Base-by-base conservation (phyloP, 1,284 basidiomycete genomes). In the Ustilago shanxiensis region DNA sequence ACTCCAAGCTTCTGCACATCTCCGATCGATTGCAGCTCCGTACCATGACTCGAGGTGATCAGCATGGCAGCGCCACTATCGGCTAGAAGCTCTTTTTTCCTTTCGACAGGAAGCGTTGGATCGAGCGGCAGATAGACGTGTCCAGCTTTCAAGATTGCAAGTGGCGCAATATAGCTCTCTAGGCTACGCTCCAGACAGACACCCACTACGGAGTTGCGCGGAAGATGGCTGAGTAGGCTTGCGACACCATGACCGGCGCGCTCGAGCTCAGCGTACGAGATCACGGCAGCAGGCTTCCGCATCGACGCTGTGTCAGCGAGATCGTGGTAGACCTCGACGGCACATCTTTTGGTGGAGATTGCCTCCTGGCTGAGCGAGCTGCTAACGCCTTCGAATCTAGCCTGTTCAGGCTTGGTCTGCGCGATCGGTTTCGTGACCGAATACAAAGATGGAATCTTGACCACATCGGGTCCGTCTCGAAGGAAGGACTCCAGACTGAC, bases 101-200 rank as follows among this genome's bases (percentile, higher is more conserved):
- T 79, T 22, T 81, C 79, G 10, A 52, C 26, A 0, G 86, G 85
- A 22, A 86, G 76, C 31, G 83, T 80, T 45, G 77, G 79, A 59
- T 86, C 85, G 22, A 87, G 79, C 4, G 86, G 85, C 18, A 87
- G 55, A 55, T 86, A 87, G 11, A 77, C 60, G 18, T 75, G 73
- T 1, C 84, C 79, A 11, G 79, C 72, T 39, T 69, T 77, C 26
- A 84, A 63, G 45, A 84, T 72, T 7, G 66, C 83, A 2, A 83
- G 54, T 0, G 83, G 74, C 0, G 55, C 66, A 13, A 79, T 59
- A 57, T 85, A 85, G 44, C 83, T 80, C n/a, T 73, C 72, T 2
- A 77, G 31, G 51, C 73, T 75, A 28, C 83, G 79, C 39, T 66
- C 52, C 9, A 85, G 62, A 26, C 70, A 74, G 13, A 85, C 81